Evolutionary conservation across 306 rosid species (phyloP).

Genomic region (Sindora glabra): DNA sequence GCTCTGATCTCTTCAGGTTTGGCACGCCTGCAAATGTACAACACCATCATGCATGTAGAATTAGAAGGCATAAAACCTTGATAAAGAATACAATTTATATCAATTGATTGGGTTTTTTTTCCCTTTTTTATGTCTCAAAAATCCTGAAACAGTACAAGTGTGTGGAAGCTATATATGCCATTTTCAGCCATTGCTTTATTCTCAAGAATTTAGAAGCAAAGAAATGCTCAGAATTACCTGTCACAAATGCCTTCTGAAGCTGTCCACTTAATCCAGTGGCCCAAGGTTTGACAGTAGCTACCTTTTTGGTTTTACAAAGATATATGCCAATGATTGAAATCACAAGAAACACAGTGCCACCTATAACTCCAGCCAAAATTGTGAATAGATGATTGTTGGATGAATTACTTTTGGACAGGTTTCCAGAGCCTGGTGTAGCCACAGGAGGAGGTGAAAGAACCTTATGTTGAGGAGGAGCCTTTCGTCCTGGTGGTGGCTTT

Average conservation of each 20-base stretch:
- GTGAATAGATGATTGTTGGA: no score
- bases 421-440: background rate
- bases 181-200: constrained; percentile 1
- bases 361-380: constrained; percentile 46
- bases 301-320: constrained; percentile 52
- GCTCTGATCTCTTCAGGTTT: constrained; percentile 81
- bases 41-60: constrained; percentile 12
- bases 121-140: background rate
- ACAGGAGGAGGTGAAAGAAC: constrained; percentile 26
- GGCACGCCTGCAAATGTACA: constrained; percentile 65
- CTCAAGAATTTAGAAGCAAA: constrained; percentile 3
- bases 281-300: constrained; percentile 86
- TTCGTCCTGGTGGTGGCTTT: no score
- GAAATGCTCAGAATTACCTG: constrained; percentile 42
- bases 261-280: constrained; percentile 94
- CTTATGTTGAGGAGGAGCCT: no score
- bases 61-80: background rate
- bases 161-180: background rate
- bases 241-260: constrained; percentile 91
- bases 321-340: constrained; percentile 31
- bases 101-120: background rate
- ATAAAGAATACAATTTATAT: background rate
- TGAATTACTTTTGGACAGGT: no score
- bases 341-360: constrained; percentile 33
- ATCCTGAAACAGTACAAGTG: background rate